Percentiles rank a stretch among this genome's conserved stretches.
Conservation (phyloP, 2,329 filamentous ascomycete species). For the Fusarium duplospermum region DNA sequence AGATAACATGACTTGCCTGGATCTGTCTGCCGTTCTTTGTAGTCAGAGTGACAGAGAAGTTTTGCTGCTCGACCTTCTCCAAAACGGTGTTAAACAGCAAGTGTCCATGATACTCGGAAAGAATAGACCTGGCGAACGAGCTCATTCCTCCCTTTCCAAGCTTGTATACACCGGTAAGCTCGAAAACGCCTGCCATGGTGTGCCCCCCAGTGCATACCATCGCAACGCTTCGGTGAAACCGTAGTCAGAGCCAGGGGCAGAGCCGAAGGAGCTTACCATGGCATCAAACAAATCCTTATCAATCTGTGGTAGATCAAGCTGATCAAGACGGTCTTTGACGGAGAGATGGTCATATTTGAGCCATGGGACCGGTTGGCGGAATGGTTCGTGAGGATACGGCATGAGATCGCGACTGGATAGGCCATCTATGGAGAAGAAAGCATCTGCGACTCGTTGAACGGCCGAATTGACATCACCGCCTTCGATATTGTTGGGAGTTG, state of each 20-base stretch:
- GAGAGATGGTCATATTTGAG: constrained; percentile 39
- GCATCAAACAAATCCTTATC: constrained; percentile 33
- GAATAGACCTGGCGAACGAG: constrained; percentile 8
- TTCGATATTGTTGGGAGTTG: not conserved
- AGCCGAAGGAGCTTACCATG: constrained; percentile 29
- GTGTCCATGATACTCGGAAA: constrained; percentile 10
- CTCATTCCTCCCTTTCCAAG: constrained; percentile 38
- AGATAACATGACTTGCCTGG: constrained; percentile 8
- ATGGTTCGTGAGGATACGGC: constrained; percentile 51
- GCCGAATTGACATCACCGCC: not conserved
- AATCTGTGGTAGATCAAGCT: constrained; percentile 32
- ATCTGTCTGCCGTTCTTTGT: constrained; percentile 13
- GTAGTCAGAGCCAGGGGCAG: not conserved
- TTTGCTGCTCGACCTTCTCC: constrained; percentile 1
- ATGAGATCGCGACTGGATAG: constrained; percentile 45
- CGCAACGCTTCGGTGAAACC: constrained; percentile 30
- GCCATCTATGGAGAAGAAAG: constrained; percentile 49
- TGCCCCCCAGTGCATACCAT: constrained; percentile 30
- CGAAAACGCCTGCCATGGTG: constrained; percentile 17
- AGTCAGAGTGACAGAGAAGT: not conserved
- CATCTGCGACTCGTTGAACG: constrained; percentile 30
- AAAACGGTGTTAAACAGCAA: constrained; percentile 18
- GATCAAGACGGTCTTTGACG: constrained; percentile 45
- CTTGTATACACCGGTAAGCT: constrained; percentile 25
- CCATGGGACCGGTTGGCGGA: constrained; percentile 44